phyloP scores from a whole-genome alignment of 2,329 filamentous ascomycete species.

The Myriosclerotinia duriaeana region DNA sequence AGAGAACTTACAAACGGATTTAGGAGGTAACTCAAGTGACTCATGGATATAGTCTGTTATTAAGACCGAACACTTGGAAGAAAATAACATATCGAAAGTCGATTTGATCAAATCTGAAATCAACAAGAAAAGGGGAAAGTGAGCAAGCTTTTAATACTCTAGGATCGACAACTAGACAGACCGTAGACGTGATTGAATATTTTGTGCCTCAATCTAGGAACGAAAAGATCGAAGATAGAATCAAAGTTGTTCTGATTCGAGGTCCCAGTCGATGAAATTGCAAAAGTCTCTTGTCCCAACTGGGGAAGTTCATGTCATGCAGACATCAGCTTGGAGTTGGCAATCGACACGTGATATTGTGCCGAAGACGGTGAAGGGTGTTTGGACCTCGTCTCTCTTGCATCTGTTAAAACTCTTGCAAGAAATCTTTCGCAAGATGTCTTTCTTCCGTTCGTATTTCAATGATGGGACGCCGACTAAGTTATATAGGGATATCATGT shows the following conservation, averaged over 20 bases:
- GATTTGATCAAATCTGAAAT: too few species aligned
- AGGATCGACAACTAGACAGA: too few species aligned
- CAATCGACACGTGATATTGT: not conserved
- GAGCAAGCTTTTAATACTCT: too few species aligned
- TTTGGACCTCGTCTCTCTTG: not conserved
- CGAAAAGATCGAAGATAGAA: too few species aligned
- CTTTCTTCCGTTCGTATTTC: not conserved
- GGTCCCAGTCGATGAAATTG: not conserved
- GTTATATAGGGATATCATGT: not conserved
- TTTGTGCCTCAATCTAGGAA: too few species aligned
- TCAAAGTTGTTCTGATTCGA: too few species aligned
- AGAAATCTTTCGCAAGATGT: not conserved
- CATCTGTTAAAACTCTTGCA: not conserved
- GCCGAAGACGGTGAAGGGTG: not conserved
- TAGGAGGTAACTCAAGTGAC: not conserved
- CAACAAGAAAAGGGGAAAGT: too few species aligned
- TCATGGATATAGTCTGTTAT: not conserved
- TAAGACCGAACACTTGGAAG: not conserved
- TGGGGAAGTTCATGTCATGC: not conserved
- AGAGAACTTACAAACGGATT: constrained; percentile 1
- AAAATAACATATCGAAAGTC: too few species aligned
- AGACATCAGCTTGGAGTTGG: not conserved
- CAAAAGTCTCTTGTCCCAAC: not conserved
- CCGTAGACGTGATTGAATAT: too few species aligned
- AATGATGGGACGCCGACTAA: not conserved